Evolutionary conservation across 2,329 filamentous ascomycete species (phyloP).

Genomic region (Trichocomaceae sp.): DNA sequence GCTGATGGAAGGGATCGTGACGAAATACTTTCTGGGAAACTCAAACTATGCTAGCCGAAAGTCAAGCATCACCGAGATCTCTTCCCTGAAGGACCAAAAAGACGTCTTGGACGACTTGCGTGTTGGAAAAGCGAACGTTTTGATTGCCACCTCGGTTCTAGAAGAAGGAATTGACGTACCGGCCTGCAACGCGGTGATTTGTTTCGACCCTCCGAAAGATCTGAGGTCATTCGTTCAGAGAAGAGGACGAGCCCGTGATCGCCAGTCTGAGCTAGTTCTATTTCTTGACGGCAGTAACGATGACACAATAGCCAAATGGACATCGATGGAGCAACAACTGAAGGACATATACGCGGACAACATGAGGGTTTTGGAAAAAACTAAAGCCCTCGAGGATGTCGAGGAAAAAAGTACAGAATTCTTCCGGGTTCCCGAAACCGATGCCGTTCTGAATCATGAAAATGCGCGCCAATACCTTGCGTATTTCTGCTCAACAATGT

Average conservation of each 20-base stretch:
- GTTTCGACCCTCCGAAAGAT: constrained; percentile 56
- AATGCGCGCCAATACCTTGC: constrained; percentile 70
- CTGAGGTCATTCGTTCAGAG: constrained; percentile 61
- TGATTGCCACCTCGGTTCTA: constrained; percentile 52
- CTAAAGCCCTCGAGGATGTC: constrained; percentile 46
- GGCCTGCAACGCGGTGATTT: constrained; percentile 59
- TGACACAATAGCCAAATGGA: constrained; percentile 49
- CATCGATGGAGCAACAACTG: constrained; percentile 65
- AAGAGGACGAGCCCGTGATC: constrained; percentile 54
- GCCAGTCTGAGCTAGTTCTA: constrained; percentile 53
- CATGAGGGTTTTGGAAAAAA: constrained; percentile 43
- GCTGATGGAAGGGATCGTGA: constrained; percentile 30
- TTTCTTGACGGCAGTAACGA: constrained; percentile 32
- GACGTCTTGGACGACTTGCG: constrained; percentile 50
- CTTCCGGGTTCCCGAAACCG: constrained; percentile 41
- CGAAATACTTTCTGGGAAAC: constrained; percentile 50
- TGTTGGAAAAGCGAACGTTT: constrained; percentile 48
- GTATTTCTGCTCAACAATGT: constrained; percentile 68
- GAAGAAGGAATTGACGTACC: constrained; percentile 58
- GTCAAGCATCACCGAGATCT: constrained; percentile 44
- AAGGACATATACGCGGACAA: constrained; percentile 62
- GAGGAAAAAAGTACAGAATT: constrained; percentile 33
- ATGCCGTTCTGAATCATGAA: constrained; percentile 62
- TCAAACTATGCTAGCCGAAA: constrained; percentile 39
- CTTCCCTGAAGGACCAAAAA: constrained; percentile 43